These are phyloP conservation scores for Elaeis oleifera DNA, from an alignment of 202 grass and related monocot species.

Conservation along the genomic window DNA sequence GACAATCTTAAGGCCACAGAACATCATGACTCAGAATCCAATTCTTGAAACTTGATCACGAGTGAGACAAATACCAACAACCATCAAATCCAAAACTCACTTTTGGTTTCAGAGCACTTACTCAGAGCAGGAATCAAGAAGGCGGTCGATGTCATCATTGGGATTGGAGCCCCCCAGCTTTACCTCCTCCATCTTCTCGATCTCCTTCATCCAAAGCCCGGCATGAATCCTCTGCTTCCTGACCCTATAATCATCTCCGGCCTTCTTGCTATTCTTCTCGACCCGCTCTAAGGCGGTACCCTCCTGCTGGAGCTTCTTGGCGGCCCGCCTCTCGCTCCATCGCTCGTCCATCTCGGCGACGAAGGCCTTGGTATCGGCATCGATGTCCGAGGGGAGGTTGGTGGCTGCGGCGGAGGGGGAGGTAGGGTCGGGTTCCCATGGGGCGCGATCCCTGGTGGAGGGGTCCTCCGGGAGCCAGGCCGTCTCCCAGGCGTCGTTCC, in stretches of 20 bases:
- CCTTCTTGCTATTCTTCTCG: conserved; percentile 35
- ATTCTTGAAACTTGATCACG: too few species aligned
- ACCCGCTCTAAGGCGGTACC: conserved; percentile 14
- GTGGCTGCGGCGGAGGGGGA: conserved; percentile 37
- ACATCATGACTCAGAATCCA: too few species aligned
- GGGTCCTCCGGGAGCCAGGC: conserved; percentile 81
- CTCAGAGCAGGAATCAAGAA: conserved; percentile 88
- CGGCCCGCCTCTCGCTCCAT: conserved; percentile 35
- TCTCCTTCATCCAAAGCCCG: conserved; percentile 83
- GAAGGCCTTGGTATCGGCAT: conserved; percentile 79
- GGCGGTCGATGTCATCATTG: conserved; percentile 71
- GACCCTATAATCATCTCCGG: conserved; percentile 58
- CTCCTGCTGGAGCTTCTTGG: conserved; percentile 24
- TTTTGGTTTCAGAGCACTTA: conserved; percentile 15
- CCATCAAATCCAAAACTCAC: too few species aligned
- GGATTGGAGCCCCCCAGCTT: conserved; percentile 48
- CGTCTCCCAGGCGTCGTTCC: conserved; percentile 95
- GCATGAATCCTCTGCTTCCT: conserved; percentile 93
- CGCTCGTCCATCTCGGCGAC: conserved; percentile 89
- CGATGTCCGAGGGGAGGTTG: conserved; percentile 38
- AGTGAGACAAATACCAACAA: too few species aligned
- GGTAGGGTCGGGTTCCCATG: conserved; percentile 24
- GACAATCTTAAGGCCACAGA: background rate
- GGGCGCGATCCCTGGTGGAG: conserved; percentile 16
- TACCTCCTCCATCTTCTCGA: conserved; percentile 83